These are phyloP conservation scores for Lepiota brunneoincarnata DNA, from an alignment of 768 basidiomycete species.

Conservation along the genomic window DNA sequence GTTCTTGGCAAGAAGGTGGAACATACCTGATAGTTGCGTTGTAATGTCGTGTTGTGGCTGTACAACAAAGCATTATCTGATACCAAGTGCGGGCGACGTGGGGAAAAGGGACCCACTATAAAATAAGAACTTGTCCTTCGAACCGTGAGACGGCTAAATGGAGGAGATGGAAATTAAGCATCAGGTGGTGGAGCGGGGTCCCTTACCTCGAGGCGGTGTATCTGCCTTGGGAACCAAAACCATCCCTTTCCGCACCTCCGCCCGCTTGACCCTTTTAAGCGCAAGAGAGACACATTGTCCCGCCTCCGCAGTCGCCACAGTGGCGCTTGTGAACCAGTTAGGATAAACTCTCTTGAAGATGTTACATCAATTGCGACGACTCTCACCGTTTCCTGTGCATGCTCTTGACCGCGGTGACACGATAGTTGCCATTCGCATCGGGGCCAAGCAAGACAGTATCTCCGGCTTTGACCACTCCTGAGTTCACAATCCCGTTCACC, in stretches of 20 bases:
- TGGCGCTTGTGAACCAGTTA: slow-evolving; percentile 47
- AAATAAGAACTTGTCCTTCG: slow-evolving; percentile 89
- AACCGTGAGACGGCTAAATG: slow-evolving; percentile 73
- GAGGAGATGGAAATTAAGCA: slow-evolving; percentile 3
- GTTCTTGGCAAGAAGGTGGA: not conserved
- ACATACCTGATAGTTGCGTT: slow-evolving; percentile 86
- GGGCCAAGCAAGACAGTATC: slow-evolving; percentile 87
- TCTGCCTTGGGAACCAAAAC: slow-evolving; percentile 84
- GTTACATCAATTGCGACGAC: not conserved
- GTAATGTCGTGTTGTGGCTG: slow-evolving; percentile 90
- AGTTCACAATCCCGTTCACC: slow-evolving; percentile 80
- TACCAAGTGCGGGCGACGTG: not conserved
- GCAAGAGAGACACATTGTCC: slow-evolving; percentile 96
- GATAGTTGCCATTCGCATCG: slow-evolving; percentile 88
- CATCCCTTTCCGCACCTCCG: slow-evolving; percentile 91
- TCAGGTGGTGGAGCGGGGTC: not conserved
- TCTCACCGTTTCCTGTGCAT: slow-evolving; percentile 90
- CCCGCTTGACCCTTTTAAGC: slow-evolving; percentile 81
- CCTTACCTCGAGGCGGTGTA: slow-evolving; percentile 69
- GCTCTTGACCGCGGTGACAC: slow-evolving; percentile 75
- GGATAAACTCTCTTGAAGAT: not conserved
- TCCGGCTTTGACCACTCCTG: slow-evolving; percentile 72
- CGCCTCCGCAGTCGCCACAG: slow-evolving; percentile 84
- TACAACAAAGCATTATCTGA: slow-evolving; percentile 7
- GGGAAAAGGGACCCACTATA: slow-evolving; percentile 61